Conservation (phyloP, 176 grass and related monocot genomes). For the Rhynchospora tenuis region DNA sequence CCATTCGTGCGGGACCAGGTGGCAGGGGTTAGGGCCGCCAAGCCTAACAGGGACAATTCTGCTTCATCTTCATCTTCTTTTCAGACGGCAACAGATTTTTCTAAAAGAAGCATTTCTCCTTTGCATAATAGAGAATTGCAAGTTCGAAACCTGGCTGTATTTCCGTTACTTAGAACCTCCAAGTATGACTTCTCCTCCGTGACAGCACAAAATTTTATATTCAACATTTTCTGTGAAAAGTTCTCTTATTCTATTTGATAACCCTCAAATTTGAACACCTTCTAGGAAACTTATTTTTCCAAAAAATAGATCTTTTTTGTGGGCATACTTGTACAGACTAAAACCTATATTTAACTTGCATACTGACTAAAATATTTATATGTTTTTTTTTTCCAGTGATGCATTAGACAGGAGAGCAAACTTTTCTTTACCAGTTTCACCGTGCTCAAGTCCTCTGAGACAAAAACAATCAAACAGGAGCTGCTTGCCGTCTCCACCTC, state of each 20-base stretch:
- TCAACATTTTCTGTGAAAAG: conserved; percentile 16
- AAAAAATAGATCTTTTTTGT: too few species aligned
- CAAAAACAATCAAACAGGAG: conserved; percentile 63
- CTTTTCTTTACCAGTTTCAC: conserved; percentile 81
- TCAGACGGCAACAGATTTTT: conserved; percentile 27
- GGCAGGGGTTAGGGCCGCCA: conserved; percentile 28
- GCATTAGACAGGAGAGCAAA: conserved; percentile 45
- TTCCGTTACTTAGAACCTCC: conserved; percentile 33
- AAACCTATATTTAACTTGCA: not conserved
- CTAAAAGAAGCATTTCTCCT: conserved; percentile 74
- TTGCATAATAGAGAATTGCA: conserved; percentile 40
- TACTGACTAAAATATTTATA: not conserved
- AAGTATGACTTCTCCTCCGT: conserved; percentile 32
- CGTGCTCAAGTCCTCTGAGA: conserved; percentile 71
- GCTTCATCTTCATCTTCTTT: conserved; percentile 15
- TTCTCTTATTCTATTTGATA: not conserved
- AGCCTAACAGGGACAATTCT: conserved; percentile 27
- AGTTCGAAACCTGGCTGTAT: conserved; percentile 28
- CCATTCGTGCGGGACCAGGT: conserved; percentile 72
- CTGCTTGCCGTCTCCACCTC: conserved; percentile 84
- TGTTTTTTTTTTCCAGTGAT: conserved; percentile 35
- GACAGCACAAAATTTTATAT: not conserved
- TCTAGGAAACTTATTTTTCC: not conserved
- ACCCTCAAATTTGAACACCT: not conserved
- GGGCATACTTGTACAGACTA: not conserved